Evolutionary conservation across 2,329 filamentous ascomycete species (phyloP).

Genomic region (Raffaelea arxii): DNA sequence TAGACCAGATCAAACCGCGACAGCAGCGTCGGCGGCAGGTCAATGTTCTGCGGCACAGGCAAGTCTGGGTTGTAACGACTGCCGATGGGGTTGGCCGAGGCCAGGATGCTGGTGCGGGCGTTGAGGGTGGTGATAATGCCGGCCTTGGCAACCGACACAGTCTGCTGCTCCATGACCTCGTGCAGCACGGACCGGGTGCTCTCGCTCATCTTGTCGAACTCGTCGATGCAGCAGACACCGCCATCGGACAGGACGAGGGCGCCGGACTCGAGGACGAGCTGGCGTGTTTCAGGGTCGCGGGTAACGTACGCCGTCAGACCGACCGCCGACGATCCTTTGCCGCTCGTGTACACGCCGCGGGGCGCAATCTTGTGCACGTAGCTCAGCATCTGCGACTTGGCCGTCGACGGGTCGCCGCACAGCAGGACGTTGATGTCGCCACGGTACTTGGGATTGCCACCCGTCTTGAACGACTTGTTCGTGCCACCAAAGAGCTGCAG

Average conservation of each 20-base stretch:
- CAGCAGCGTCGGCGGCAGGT: conserved; percentile 86
- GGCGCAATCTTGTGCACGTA: conserved; percentile 98
- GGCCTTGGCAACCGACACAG: conserved; percentile 76
- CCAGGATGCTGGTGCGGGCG: conserved; percentile 87
- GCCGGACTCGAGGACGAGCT: conserved; percentile 72
- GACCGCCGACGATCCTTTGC: conserved; percentile 71
- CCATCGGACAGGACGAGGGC: conserved; percentile 72
- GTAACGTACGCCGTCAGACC: conserved; percentile 76
- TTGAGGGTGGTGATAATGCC: conserved; percentile 97
- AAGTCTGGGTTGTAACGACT: conserved; percentile 96
- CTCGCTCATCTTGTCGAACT: conserved; percentile 82
- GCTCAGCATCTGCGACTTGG: conserved; percentile 88
- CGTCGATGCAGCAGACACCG: conserved; percentile 76
- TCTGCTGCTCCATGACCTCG: conserved; percentile 85
- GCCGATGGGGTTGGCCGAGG: conserved; percentile 94
- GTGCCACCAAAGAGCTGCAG: conserved; percentile 95
- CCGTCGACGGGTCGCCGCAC: conserved; percentile 91
- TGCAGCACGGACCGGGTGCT: conserved; percentile 70
- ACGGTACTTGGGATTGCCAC: conserved; percentile 88
- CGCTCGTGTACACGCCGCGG: conserved; percentile 72
- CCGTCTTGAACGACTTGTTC: conserved; percentile 96
- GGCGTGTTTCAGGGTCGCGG: conserved; percentile 68
- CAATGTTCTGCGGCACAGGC: conserved; percentile 95
- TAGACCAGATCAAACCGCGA: conserved; percentile 97
- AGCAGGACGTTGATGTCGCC: conserved; percentile 96